Evolutionary conservation across 2,329 filamentous ascomycete species (phyloP).

Genomic region (Amylocarpus encephaloides): DNA sequence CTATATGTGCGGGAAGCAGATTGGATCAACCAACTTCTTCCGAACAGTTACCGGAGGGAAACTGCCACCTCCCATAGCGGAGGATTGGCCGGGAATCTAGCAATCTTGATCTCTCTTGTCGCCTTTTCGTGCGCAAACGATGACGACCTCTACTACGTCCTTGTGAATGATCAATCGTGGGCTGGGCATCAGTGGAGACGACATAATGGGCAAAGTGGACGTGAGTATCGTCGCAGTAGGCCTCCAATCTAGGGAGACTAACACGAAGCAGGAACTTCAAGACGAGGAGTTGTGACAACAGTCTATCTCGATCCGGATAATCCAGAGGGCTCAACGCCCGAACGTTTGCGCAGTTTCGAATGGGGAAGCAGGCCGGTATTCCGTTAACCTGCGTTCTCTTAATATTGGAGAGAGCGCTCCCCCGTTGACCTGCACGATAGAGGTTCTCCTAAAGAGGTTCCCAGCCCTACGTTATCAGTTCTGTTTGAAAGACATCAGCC

Average conservation of each 20-base stretch:
- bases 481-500: no score
- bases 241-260: not conserved
- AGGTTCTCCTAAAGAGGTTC: no score
- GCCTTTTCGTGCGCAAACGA: constrained; percentile 11
- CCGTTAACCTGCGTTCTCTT: not conserved
- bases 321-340: constrained; percentile 14
- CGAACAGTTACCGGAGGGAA: constrained; percentile 4
- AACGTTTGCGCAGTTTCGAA: constrained; percentile 16
- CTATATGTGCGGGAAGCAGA: constrained; percentile 4
- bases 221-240: not conserved
- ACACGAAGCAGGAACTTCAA: constrained; percentile 5
- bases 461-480: no score
- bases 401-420: no score
- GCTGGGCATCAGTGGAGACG: constrained; percentile 1
- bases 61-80: not conserved
- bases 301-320: constrained; percentile 27
- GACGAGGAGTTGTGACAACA: constrained; percentile 21
- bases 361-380: constrained; percentile 6
- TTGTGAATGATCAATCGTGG: constrained; percentile 9
- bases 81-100: constrained; percentile 9
- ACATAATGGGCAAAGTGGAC: constrained; percentile 2
- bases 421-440: no score
- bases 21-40: constrained; percentile 11
- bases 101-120: constrained; percentile 10
- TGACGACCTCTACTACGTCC: not conserved